phyloP scores from a whole-genome alignment of 768 basidiomycete species.

The Auriculariales sp. region DNA sequence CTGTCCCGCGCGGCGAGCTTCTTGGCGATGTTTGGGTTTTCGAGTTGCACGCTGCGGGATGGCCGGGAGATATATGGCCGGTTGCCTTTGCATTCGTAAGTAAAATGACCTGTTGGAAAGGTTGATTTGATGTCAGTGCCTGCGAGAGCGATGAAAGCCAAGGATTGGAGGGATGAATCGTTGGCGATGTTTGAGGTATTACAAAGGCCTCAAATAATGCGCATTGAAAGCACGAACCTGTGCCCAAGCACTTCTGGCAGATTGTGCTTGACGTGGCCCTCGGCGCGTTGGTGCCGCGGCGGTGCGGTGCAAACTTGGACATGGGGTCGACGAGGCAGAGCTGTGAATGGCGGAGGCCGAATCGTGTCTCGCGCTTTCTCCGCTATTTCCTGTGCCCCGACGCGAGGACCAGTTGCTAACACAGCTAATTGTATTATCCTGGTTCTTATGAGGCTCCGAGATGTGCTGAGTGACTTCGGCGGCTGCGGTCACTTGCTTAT shows the following conservation, averaged over 20 bases:
- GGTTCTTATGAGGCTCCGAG: too few species aligned
- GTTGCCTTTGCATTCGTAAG: conserved; percentile 72
- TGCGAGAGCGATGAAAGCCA: too few species aligned
- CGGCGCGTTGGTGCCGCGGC: conserved; percentile 43
- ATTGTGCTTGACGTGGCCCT: conserved; percentile 50
- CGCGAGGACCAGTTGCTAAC: too few species aligned
- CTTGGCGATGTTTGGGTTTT: conserved; percentile 53
- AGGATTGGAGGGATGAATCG: too few species aligned
- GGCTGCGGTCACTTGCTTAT: too few species aligned
- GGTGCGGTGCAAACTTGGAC: conserved; percentile 74
- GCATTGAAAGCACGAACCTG: conserved; percentile 28
- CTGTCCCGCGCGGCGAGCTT: conserved; percentile 58
- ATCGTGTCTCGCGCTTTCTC: too few species aligned
- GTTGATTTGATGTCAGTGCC: too few species aligned
- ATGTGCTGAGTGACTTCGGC: too few species aligned
- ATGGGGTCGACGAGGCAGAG: conserved; percentile 27
- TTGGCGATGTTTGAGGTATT: background rate
- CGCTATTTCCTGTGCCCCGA: too few species aligned
- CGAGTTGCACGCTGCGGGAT: conserved; percentile 73
- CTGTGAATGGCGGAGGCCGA: too few species aligned
- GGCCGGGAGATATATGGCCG: conserved; percentile 82
- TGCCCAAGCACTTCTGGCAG: conserved; percentile 70
- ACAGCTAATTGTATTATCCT: too few species aligned
- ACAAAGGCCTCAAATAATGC: background rate
- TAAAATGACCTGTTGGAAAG: conserved; percentile 84